Evolutionary conservation across 352 stramenopile genomes (phyloP), one percentile per base, ranked within the genome.

Genomic region (Globisporangium mamillatum): DNA sequence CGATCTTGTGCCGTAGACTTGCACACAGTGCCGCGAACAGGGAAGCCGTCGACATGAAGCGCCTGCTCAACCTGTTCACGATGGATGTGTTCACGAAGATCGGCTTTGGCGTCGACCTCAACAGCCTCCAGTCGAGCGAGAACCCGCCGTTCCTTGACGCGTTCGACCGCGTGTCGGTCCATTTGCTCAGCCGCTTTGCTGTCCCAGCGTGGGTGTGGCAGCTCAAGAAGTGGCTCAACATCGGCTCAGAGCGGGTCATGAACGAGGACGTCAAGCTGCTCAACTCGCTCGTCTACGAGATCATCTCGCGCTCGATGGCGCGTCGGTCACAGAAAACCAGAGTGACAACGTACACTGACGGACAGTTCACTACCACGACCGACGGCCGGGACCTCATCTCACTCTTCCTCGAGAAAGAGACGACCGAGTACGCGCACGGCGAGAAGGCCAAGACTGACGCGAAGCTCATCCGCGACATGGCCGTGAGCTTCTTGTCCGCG

Each of bases 401-500:
- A 16, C 66, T 90, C 29, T 90, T 86, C 54, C 75, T 90, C 10
- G 78, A 85, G 7, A 77, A 75, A 29, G 76, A 67, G 0, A 68
- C 70, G 38, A 64, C 63, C 0, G 69, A 80, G 46, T 53, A 71
- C 5, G 5, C 38, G 18, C 25, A 52, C 22, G 57, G 50, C 32
- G 60, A 70, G 53, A 25, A 29, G 12, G 6, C 32, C 20, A 46
- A 9, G 53, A 68, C 48, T 7, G 60, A 70, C 24, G 34, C 59
- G 16, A 48, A 56, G 16, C 60, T 77, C 18, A 82, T 97, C 44
- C 83, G 86, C n/a, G 86, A 96, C 73, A 90, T 97, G 57, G 74
- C 88, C 16, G 74, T 97, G 48, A 90, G 79, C 66, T 94, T 96
- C 55, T 71, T 96, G 38, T 74, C 88, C 20, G 89, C 86, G 50